Base-by-base conservation (phyloP, 2,329 filamentous ascomycete species). In the Xylariaceae sp. region DNA sequence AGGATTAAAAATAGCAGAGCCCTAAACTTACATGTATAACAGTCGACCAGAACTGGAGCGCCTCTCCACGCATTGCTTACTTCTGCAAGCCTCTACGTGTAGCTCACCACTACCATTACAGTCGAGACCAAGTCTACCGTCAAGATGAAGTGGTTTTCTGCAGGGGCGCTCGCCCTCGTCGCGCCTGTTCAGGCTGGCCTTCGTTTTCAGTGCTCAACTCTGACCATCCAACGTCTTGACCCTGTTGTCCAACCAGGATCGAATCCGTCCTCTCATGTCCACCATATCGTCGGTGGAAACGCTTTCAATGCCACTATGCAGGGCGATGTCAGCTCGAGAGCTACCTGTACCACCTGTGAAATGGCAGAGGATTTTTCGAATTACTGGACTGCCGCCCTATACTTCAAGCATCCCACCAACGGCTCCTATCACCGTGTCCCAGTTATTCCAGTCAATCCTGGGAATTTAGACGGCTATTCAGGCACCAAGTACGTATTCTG, bases 361-460 rank as follows among this genome's bases (percentile, higher is more conserved):
- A 61, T 62, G 54, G 26, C 59, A 3, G 62, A 65, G 26, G 62
- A 66, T 47, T 60, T 65, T 24, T 61, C 58, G 27, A 66, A 66
- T 30, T 66, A 66, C 30, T 65, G 64, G 64, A 65, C 58, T 24
- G 60, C 60, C 10, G 29, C 40, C 26, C 18, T 63, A 13, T 63
- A 59, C 41, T 66, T 66, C 58, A 63, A 65, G 49, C 61, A 65
- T 26, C 62, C 63, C 16, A 55, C 55, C 13, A 67, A 67, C 36
- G 65, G 65, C 13, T 62, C 65, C 10, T 67, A 66, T 46, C 59
- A 67, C 42, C 60, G 64, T 15, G 64, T 67, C 13, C 60, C 61
- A 7, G 57, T 60, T 10, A 54, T 64, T 37, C 63, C 62, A n/a
- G 64, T 66, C 40, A 65, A 50, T 56, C 63, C 33, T 3, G 56